Base-by-base conservation (phyloP, 768 basidiomycete genomes). In the Rhodosporidiobolus odoratus region DNA sequence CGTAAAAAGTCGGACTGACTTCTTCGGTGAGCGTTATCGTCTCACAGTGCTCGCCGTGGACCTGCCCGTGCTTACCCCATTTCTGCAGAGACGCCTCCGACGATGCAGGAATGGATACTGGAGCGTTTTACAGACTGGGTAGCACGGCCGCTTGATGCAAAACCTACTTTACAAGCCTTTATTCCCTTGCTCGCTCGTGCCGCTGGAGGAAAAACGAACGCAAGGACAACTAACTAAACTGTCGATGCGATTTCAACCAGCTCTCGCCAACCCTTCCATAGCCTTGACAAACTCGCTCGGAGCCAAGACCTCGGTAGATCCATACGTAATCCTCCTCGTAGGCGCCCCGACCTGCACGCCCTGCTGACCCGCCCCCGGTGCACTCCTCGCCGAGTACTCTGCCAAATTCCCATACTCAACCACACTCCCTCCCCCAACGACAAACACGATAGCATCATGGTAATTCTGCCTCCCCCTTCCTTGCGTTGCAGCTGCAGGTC, bases 321-420 rank as follows among this genome's bases (percentile, higher is more conserved):
- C 96, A 79, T 99, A 99, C 43, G 91, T 89, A 54, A 98, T 86
- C 71, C 86, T 83, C 80, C 92, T 91, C 21, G 90, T 91, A 23
- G 77, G 78, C 41, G 74, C 16, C n/a, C 25, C 41, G 19, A n/a
- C 48, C 41, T 38, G n/a, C 43, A 38, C 43, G 68, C 61, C 41
- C 47, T 19, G 38, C 8, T 50, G 48, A 27, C 74, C 78, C 17
- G 76, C 76, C 25, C 72, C 78, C 48, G 67, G 56, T 43, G 53
- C 35, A 50, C 63, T 58, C 53, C 62, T 37, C 62, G 80, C 81
- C 6, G 91, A 90, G 92, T 94, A 96, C 80, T 98, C 95, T 79
- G 89, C 87, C 68, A 99, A 80, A 79, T 98, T 98, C 8, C 93
- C 92, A 75, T 94, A 97, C 81, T 99, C 96, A 61, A 98, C 92